These are phyloP conservation scores for Neovahlkampfia damariscottae DNA, from an alignment of 78 protist genomes.

Conservation along the genomic window DNA sequence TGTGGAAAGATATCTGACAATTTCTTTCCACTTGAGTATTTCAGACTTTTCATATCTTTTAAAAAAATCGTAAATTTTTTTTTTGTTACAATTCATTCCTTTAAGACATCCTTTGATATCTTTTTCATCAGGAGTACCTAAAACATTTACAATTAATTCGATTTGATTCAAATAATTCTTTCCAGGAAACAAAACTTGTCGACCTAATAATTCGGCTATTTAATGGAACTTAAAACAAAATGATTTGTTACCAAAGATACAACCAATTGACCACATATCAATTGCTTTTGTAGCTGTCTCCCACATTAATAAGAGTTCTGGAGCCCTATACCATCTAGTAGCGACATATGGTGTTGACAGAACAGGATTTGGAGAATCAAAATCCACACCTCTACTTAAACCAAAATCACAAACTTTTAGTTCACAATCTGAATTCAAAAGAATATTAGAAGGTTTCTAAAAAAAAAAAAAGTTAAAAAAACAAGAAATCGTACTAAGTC, in stretches of 20 bases:
- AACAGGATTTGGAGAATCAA: neutral
- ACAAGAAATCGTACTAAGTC: no score
- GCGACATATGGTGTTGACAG: conserved; percentile 66
- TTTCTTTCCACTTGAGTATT: neutral
- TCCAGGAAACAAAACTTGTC: conserved; percentile 41
- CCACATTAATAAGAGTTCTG: conserved; percentile 75
- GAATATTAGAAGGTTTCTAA: conserved; percentile 52
- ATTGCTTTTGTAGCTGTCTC: conserved; percentile 54
- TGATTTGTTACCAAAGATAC: no score
- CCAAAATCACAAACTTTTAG: conserved; percentile 57
- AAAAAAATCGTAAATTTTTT: no score
- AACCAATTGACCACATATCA: conserved; percentile 17
- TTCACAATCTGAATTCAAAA: conserved; percentile 33
- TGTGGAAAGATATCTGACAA: conserved; percentile 5
- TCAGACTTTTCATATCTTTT: neutral
- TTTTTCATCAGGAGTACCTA: conserved; percentile 20
- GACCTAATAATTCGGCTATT: conserved; percentile 47
- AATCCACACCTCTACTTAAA: conserved; percentile 8
- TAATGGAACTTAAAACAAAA: no score
- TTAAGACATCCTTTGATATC: neutral
- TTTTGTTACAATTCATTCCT: no score
- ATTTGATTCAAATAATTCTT: conserved; percentile 21
- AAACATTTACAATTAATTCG: conserved; percentile 4
- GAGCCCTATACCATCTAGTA: conserved; percentile 94
- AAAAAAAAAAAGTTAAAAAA: no score